These are phyloP conservation scores for Saturnispora gosingensis DNA, from an alignment of 805 yeast genomes.

Conservation along the genomic window DNA sequence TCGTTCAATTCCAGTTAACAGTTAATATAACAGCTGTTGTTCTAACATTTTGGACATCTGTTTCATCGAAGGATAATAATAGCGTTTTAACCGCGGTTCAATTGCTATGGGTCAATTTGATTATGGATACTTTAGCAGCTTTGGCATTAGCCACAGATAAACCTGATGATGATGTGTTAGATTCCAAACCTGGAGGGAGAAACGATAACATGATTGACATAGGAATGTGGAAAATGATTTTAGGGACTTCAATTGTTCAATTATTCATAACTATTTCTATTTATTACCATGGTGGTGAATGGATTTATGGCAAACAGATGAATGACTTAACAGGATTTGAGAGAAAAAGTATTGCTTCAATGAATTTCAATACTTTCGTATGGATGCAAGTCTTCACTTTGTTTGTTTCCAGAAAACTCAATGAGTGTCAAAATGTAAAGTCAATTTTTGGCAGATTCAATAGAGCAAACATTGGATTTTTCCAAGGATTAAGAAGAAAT, in stretches of 20 bases:
- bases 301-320: constrained; percentile 37
- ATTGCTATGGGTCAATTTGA: constrained; percentile 91
- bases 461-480: constrained; percentile 64
- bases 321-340: constrained; percentile 31
- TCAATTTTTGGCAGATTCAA: constrained; percentile 57
- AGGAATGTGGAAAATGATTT: constrained; percentile 98
- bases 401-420: constrained; percentile 83
- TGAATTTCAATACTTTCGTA: constrained; percentile 93
- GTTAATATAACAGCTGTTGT: constrained; percentile 96
- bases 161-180: constrained; percentile 74
- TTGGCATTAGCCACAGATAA: constrained; percentile 96
- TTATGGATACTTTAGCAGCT: constrained; percentile 98
- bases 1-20: constrained; percentile 92
- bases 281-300: constrained; percentile 64
- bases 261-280: constrained; percentile 67
- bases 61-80: constrained; percentile 64
- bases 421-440: constrained; percentile 52
- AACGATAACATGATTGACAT: constrained; percentile 68
- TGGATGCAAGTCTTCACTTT: constrained; percentile 96
- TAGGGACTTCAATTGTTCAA: constrained; percentile 79
- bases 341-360: constrained; percentile 56
- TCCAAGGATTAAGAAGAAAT: constrained; percentile 73
- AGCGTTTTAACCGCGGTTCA: constrained; percentile 97
- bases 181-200: constrained; percentile 79
- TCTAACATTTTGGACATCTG: constrained; percentile 88